Conservation (phyloP, 2,329 filamentous ascomycete genomes). For the Xylaria hypoxylon region DNA sequence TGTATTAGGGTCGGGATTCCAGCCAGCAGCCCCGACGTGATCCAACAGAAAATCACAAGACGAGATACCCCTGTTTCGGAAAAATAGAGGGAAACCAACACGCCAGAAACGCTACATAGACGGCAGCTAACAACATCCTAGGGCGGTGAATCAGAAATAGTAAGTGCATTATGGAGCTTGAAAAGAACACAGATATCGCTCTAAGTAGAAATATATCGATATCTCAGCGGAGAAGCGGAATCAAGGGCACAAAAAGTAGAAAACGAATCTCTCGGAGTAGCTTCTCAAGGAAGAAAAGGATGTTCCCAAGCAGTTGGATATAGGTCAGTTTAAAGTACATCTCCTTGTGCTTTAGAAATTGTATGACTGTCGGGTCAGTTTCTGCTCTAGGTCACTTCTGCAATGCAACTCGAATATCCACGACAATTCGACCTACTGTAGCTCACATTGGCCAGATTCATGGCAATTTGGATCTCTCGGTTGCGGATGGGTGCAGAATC, state of each 20-base stretch:
- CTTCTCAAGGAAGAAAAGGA: neutral
- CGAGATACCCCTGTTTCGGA: neutral
- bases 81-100: slow-evolving; percentile 5
- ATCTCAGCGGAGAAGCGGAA: neutral
- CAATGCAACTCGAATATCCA: slow-evolving; percentile 21
- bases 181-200: slow-evolving; percentile 1
- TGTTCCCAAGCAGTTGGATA: slow-evolving; percentile 3
- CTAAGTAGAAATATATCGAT: neutral
- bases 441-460: neutral
- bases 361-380: neutral
- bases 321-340: slow-evolving; percentile 11
- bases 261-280: neutral
- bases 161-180: neutral
- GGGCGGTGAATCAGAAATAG: neutral
- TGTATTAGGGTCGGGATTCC: neutral
- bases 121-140: neutral
- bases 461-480: slow-evolving; percentile 17
- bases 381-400: slow-evolving; percentile 11
- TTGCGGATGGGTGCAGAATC: neutral
- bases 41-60: neutral
- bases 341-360: neutral
- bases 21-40: neutral
- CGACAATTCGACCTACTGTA: slow-evolving; percentile 9
- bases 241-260: neutral
- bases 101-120: slow-evolving; percentile 2